Percentiles rank a stretch among this genome's conserved stretches.
Evolutionary conservation across 2,329 filamentous ascomycete genomes (phyloP).

Genomic region (Fusarium verrucosum): DNA sequence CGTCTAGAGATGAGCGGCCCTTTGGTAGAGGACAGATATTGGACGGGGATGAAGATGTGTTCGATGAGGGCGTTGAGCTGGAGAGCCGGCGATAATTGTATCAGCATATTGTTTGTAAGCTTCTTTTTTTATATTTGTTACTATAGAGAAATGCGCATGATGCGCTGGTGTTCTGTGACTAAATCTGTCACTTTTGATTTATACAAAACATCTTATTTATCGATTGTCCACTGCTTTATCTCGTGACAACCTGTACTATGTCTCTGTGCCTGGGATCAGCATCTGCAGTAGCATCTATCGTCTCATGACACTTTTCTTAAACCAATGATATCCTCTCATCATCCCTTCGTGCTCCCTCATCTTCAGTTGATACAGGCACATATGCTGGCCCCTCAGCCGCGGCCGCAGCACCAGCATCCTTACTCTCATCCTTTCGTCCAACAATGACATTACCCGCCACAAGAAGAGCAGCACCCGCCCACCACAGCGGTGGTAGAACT

Average conservation of each 20-base stretch:
- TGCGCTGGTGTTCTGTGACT: conserved; percentile 38
- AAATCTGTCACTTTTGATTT: conserved; percentile 18
- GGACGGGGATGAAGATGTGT: conserved; percentile 55
- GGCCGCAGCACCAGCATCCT: conserved; percentile 34
- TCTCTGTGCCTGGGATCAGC: neutral
- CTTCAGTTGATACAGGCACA: conserved; percentile 44
- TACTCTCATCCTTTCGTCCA: conserved; percentile 70
- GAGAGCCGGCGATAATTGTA: conserved; percentile 48
- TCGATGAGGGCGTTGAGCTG: conserved; percentile 56
- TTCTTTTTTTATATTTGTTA: conserved; percentile 9
- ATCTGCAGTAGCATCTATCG: conserved; percentile 4
- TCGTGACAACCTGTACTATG: neutral
- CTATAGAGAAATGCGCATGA: conserved; percentile 33
- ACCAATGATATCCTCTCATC: conserved; percentile 50
- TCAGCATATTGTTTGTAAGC: conserved; percentile 1
- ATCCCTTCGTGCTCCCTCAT: conserved; percentile 35
- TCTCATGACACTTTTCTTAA: conserved; percentile 44
- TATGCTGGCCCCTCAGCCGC: conserved; percentile 44
- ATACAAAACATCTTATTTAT: neutral
- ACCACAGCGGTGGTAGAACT: conserved; percentile 77
- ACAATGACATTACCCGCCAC: conserved; percentile 83
- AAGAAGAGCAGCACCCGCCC: conserved; percentile 75
- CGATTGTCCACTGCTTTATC: too few species aligned
- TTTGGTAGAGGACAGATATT: conserved; percentile 58
- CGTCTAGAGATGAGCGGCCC: conserved; percentile 49